These are phyloP conservation scores for Saccharomyces kudriavzevii DNA, from an alignment of 805 yeast genomes.

Conservation along the genomic window DNA sequence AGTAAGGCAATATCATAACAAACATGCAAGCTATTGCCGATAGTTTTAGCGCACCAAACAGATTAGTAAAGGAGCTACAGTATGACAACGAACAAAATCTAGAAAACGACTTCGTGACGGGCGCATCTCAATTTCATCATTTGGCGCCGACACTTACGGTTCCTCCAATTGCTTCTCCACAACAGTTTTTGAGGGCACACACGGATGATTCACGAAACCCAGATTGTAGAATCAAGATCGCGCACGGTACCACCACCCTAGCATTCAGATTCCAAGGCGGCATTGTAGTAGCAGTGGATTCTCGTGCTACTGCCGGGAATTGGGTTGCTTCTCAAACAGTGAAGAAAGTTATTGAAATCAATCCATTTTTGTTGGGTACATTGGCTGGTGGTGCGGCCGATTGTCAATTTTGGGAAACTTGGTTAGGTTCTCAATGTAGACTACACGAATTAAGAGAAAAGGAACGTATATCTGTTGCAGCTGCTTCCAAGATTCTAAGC, in stretches of 20 bases:
- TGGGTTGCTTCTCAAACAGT: constrained; percentile 98
- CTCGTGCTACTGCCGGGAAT: constrained; percentile 95
- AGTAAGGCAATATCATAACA: neutral
- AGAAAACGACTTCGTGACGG: constrained; percentile 31
- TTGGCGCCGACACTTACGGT: constrained; percentile 54
- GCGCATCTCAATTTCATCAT: constrained; percentile 24
- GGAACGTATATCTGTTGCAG: constrained; percentile 90
- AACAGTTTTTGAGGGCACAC: constrained; percentile 92
- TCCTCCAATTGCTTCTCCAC: constrained; percentile 83
- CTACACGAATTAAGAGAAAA: constrained; percentile 90
- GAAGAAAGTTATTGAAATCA: constrained; percentile 92
- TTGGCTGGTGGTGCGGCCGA: constrained; percentile 99
- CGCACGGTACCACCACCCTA: constrained; percentile 98
- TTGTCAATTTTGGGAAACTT: constrained; percentile 98
- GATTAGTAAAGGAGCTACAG: constrained; percentile 21
- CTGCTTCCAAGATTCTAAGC: constrained; percentile 88
- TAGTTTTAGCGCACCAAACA: constrained; percentile 15
- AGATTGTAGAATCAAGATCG: constrained; percentile 90
- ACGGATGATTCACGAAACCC: constrained; percentile 91
- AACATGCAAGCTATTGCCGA: constrained; percentile 31
- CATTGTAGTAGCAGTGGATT: constrained; percentile 91
- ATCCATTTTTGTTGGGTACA: constrained; percentile 89
- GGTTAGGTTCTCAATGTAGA: constrained; percentile 96
- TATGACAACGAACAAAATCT: constrained; percentile 29
- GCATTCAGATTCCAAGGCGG: constrained; percentile 96